Evolutionary conservation across 1,139 yeast species (phyloP).

Genomic region (Geotrichum bryndzae): DNA sequence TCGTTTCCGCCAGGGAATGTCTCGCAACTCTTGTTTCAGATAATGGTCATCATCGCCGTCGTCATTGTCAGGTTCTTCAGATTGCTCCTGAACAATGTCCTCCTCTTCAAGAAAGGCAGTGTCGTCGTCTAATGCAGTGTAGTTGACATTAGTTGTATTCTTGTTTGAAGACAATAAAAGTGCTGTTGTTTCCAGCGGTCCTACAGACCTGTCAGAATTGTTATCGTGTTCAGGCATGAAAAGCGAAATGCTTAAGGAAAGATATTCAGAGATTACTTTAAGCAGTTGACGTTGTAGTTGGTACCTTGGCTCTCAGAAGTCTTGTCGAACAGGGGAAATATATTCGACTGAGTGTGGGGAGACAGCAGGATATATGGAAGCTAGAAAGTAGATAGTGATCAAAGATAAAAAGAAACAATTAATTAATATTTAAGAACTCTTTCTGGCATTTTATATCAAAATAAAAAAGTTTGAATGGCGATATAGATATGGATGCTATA

Average conservation of each 20-base stretch:
- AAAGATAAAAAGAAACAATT: too few species aligned
- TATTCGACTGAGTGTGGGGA: too few species aligned
- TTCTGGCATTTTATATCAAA: too few species aligned
- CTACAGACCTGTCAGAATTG: not conserved
- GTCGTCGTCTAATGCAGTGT: not conserved
- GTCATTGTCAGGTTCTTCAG: not conserved
- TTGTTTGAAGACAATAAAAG: not conserved
- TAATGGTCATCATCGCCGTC: not conserved
- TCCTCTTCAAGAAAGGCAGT: not conserved
- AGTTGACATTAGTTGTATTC: not conserved
- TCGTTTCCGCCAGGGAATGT: constrained; percentile 15
- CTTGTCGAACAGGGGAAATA: too few species aligned
- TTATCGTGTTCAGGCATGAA: not conserved
- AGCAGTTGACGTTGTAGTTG: too few species aligned
- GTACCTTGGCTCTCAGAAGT: too few species aligned
- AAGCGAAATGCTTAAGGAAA: not conserved
- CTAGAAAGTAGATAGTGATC: too few species aligned
- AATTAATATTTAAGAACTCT: too few species aligned
- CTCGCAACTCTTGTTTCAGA: constrained; percentile 6
- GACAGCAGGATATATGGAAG: too few species aligned
- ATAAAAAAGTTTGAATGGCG: too few species aligned
- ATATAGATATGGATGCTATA: too few species aligned
- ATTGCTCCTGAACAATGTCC: not conserved
- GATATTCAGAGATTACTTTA: not conserved
- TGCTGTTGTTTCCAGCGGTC: not conserved